Base-by-base conservation (phyloP, 129 eudicot species). In the Lactuca saligna region DNA sequence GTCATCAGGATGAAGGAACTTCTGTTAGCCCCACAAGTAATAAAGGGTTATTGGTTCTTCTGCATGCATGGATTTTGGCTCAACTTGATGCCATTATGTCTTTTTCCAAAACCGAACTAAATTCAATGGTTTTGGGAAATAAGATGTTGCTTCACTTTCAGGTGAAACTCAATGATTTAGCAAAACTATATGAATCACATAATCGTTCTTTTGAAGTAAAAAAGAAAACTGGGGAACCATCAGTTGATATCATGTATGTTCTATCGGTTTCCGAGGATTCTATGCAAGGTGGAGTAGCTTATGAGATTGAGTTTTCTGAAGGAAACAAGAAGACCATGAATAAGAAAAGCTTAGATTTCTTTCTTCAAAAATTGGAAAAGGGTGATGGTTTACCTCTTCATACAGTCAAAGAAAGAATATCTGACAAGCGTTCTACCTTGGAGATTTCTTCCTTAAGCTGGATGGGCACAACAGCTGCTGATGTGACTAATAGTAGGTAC, bases 381-480 rank as follows among this genome's bases (percentile, higher is more conserved):
- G 93, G 93, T 63, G 82, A 80, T 61, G 78, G 68, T 54, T 50
- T 78, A 74, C 75, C 77, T 50, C 81, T 81, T 63, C 20, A 74
- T 72, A 72, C 80, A 64, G 69, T 74, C 48, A 65, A 44, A 72
- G 93, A 87, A 75, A 76, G 66, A 64, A 8, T 35, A 61, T 57
- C 70, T 73, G 74, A 73, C 39, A 77, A 83, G 62, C 48, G 60
- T 57, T 70, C 59, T 49, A 57, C 71, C 50, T 49, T 81, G 15
- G 54, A 74, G 17, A 66, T 80, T 58, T 80, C 95, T 76, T 81
- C 93, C 46, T 83, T 94, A 75, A 81, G 86, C 74, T 94, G 99
- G 99, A 89, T 91, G 97, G 93, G 97, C 17, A 70, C 85, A 70
- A 81, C 85, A 61, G 87, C 83, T 33, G 66, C 80, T 13, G 97